Evolutionary conservation across 208 protist species (phyloP), one percentile per base, ranked within the genome.

Genomic region (Novymonas esmeraldas): DNA sequence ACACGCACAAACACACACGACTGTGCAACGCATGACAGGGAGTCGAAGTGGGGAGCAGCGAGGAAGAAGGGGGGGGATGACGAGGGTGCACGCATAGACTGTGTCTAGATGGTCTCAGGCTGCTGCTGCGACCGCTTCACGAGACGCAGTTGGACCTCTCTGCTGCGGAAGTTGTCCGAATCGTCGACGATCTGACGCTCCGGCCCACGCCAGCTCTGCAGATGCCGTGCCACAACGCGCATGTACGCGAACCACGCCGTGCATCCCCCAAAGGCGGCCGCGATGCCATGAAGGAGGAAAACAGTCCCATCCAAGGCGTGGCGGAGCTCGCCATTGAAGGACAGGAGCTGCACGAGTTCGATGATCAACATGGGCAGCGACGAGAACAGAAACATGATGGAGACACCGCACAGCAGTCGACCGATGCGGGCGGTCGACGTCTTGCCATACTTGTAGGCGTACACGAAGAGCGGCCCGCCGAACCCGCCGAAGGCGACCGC

Each of bases 401-500:
- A 70, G 13, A 91, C 79, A 9, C 87, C 90, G 10, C 22, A 28
- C 11, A 84, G 64, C 34, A 92, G 48, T 5, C 82, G 51, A 11
- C 45, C 71, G 18, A 68, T 41, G 24, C 85, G 68, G 20, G 57
- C 56, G 16, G 52, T 45, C 18, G 65, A 63, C 2, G 80, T 85
- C 4, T 58, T 46, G n/a, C 83, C 85, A 63, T 95, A 95, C 65
- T 92, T 93, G 74, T 93, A 95, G 28, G 84, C 69, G 62, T 89
- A 92, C 4, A 95, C 73, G 65, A 94, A 90, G 18, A 93, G 70
- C 26, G 90, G 90, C 6, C 63, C 87, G 0, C 73, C 79, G 36
- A 63, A 63, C 3, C 49, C 28, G 3, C 49, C 85, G 52, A 82
- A 93, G 2, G 58, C 45, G 13, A 91, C 31, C 18, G 87, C 31